Base-by-base conservation (phyloP, 768 basidiomycete genomes). In the Pleurotus ostreatus region DNA sequence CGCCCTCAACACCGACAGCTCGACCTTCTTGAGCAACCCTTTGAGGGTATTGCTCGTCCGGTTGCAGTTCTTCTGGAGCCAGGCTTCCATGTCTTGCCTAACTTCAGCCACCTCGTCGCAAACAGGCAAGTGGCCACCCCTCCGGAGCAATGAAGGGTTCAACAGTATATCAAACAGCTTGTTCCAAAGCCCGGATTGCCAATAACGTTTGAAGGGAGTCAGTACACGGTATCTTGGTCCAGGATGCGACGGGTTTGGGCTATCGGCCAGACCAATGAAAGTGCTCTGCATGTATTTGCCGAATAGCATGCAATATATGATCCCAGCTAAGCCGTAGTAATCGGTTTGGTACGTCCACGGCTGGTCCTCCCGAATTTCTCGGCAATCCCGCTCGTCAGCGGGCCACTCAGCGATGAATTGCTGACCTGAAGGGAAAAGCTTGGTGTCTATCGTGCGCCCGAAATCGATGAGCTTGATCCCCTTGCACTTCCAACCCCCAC, bases 271-370 rank as follows among this genome's bases (percentile, higher is more conserved):
- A 26, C 67, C 70, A 46, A 88, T 74, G 7, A 85, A 77, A 57
- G 80, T 79, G 11, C 83, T 83, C 65, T 94, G 86, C 69, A 99
- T 92, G 74, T 98, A 96, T 71, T 93, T 96, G 22, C 95, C 95
- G 66, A 94, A 98, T 26, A 99, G 81, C 85, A 98, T 86, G 76
- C 93, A 97, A 71, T 92, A 97, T 37, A 94, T 81, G 64, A 98
- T 88, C 45, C 94, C 88, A 0, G 92, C 94, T 16, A 98, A 82
- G n/a, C 97, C 97, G 66, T 85, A 93, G 70, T 99, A 99, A 69
- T 99, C 97, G 2, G 93, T 85, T 71, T 99, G 91, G 73, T 84
- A 97, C 57, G 89, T 94, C 97, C 96, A 99, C 3, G 92, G 82
- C 48, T 78, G 75, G 22, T 82, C 79, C 67, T 93, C 85, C 48